Evolutionary conservation across 768 basidiomycete species (phyloP), one percentile per base, ranked within the genome.

Genomic region (Tephrocybe sp.): DNA sequence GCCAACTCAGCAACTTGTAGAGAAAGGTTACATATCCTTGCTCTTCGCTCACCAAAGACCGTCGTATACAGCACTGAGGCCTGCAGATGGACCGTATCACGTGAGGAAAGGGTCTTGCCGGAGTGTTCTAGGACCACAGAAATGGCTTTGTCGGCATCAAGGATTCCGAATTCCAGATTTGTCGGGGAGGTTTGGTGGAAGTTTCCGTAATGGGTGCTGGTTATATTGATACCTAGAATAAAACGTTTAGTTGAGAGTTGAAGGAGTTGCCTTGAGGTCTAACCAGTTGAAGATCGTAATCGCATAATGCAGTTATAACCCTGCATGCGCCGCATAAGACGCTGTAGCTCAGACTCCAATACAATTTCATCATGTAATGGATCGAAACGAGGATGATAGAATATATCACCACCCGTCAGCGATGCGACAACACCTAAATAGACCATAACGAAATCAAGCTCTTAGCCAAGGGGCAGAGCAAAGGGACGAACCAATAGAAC

Each of bases 341-440:
- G 77, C 48, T 75, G 75, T 17, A 98, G 62, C 60, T 98, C 90
- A n/a, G 85, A 86, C n/a, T 77, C 69, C 11, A 99, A 60, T 5
- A 82, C 71, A 7, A 72, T 60, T 7, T 75, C 76, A 63, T 97
- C 93, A 43, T 87, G 78, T 6, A 68, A 65, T 3, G 81, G 76
- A 46, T 86, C 78, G 65, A 92, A 99, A n/a, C 90, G 80, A 8
- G 96, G 97, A 61, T 95, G 89, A 72, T 87, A 96, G 69, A 88
- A 95, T 1, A 96, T 60, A 51, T 94, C 92, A 16, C 97, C 97
- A 12, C 97, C 97, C 6, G 92, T 92, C 10, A 83, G 64, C 0
- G 83, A 83, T 0, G 87, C 64, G 5, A 94, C 76, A 3, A 76
- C 68, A 38, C 87, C 89, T 85, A 33, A n/a, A 13, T 31, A 41